Evolutionary conservation across 177 flowering plant genomes (phyloP).

Genomic region (Vitis hybrid): DNA sequence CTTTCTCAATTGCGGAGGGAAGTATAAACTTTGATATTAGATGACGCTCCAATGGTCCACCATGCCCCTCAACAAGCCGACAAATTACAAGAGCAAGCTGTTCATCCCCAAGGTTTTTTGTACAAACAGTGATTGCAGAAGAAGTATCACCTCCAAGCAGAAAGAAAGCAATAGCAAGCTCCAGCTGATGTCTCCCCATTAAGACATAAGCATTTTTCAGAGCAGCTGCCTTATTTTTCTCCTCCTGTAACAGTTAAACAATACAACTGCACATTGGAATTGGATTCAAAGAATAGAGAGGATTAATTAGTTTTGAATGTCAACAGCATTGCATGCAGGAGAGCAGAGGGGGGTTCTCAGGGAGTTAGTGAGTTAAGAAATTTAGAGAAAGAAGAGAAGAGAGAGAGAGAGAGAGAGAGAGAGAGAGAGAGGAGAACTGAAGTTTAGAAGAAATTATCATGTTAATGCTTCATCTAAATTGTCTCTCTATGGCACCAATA

Average conservation of each 20-base stretch:
- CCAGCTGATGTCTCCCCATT: constrained; percentile 93
- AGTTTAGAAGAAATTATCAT: background rate
- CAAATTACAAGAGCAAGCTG: constrained; percentile 97
- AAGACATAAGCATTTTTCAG: constrained; percentile 96
- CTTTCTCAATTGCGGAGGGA: constrained; percentile 74
- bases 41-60: constrained; percentile 64
- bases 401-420: too few relatives aligned
- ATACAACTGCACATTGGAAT: background rate
- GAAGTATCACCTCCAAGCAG: constrained; percentile 91
- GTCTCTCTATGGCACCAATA: background rate
- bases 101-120: constrained; percentile 86
- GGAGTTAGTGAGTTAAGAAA: too few relatives aligned
- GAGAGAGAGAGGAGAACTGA: too few relatives aligned
- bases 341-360: too few relatives aligned
- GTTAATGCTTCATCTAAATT: background rate
- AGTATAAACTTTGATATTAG: constrained; percentile 67
- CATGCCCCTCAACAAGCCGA: constrained; percentile 76
- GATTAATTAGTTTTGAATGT: background rate
- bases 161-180: constrained; percentile 93
- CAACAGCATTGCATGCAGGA: background rate
- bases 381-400: too few relatives aligned
- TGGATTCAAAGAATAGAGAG: background rate
- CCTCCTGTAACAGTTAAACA: constrained; percentile 55
- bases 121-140: constrained; percentile 85
- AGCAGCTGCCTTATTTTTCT: constrained; percentile 93